phyloP scores from a whole-genome alignment of 306 rosid genomes.

The Fragaria ananassa region DNA sequence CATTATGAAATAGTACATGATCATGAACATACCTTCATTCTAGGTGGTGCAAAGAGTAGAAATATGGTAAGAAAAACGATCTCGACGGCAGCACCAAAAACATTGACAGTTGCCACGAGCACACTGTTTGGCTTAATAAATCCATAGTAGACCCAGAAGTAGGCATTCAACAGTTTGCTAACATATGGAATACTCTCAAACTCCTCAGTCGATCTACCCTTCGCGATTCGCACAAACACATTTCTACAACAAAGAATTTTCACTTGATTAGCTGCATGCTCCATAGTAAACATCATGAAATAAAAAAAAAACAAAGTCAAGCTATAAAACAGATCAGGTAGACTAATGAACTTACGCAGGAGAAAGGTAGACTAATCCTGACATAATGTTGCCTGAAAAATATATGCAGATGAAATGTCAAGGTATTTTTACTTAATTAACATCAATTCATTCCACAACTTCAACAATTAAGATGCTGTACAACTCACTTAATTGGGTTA shows the following conservation, averaged over 20 bases:
- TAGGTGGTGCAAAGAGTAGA: conserved; percentile 30
- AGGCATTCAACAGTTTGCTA: conserved; percentile 32
- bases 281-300: neutral
- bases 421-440: neutral
- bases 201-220: conserved; percentile 33
- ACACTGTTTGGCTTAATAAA: conserved; percentile 26
- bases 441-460: neutral
- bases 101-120: conserved; percentile 28
- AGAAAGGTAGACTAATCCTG: conserved; percentile 33
- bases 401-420: neutral
- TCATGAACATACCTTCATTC: conserved; percentile 28
- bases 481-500: neutral
- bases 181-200: conserved; percentile 36
- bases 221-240: conserved; percentile 24
- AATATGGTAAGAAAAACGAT: conserved; percentile 28
- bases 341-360: conserved; percentile 22
- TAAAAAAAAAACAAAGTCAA: neutral
- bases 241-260: neutral
- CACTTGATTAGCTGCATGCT: neutral
- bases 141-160: conserved; percentile 35
- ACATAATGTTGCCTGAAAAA: conserved; percentile 23
- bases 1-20: neutral
- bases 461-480: neutral
- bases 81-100: conserved; percentile 32
- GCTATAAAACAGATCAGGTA: neutral